phyloP scores from a whole-genome alignment of 2,329 filamentous ascomycete genomes.

The Ophiognomonia clavigignenti-juglandacearum region DNA sequence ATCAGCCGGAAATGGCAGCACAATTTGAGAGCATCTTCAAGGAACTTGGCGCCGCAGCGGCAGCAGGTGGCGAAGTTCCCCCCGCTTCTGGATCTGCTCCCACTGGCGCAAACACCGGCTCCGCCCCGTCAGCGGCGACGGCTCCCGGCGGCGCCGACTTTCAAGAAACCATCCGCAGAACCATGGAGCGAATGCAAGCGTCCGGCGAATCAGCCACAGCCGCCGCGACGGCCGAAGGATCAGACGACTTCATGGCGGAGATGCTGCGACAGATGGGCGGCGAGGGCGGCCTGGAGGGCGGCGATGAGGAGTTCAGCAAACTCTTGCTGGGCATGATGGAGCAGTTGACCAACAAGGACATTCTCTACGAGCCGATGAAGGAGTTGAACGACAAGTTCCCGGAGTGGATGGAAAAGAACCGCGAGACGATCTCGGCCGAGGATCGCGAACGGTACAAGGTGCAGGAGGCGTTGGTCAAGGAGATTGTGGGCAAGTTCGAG shows the following conservation, averaged over 20 bases:
- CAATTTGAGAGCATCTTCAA: conserved; percentile 77
- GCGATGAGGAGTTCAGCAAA: conserved; percentile 86
- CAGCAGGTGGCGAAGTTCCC: conserved; percentile 23
- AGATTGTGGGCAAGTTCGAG: conserved; percentile 90
- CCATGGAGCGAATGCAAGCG: conserved; percentile 93
- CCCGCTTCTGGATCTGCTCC: conserved; percentile 18
- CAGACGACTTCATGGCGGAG: conserved; percentile 82
- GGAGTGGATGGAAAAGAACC: conserved; percentile 78
- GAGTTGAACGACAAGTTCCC: conserved; percentile 92
- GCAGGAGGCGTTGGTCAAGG: conserved; percentile 72
- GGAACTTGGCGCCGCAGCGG: conserved; percentile 56
- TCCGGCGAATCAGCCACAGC: conserved; percentile 83
- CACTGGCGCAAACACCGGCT: conserved; percentile 19
- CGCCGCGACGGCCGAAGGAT: conserved; percentile 61
- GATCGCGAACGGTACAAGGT: conserved; percentile 77
- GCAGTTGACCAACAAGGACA: conserved; percentile 96
- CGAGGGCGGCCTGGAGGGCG: conserved; percentile 35
- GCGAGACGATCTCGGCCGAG: conserved; percentile 56
- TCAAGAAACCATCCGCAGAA: conserved; percentile 86
- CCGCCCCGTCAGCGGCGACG: conserved; percentile 20
- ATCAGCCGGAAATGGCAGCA: conserved; percentile 65
- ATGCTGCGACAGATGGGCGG: conserved; percentile 81
- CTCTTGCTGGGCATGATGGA: conserved; percentile 99
- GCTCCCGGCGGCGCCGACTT: conserved; percentile 53
- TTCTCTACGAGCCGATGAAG: conserved; percentile 98